Evolutionary conservation across 208 protist species (phyloP).

Genomic region (Trypanosoma platydactyli): DNA sequence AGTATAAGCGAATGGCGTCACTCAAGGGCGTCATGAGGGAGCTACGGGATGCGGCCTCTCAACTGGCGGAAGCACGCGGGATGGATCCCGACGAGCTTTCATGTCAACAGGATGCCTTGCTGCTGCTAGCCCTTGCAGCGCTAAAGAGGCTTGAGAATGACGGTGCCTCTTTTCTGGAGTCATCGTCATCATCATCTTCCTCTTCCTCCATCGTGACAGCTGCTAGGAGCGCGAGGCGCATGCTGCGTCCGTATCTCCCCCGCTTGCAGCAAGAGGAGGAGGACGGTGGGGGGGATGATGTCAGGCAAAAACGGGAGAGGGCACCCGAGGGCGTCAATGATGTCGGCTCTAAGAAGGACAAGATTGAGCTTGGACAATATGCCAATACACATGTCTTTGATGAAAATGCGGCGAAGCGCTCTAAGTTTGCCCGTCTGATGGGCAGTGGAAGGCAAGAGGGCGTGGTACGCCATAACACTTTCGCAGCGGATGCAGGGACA

Average conservation of each 20-base stretch:
- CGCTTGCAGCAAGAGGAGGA: slow-evolving; percentile 12
- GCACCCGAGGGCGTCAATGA: neutral
- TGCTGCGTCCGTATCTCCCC: slow-evolving; percentile 34
- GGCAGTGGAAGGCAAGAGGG: slow-evolving; percentile 57
- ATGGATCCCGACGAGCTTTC: slow-evolving; percentile 14
- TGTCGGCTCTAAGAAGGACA: slow-evolving; percentile 1
- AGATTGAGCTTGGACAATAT: slow-evolving; percentile 76
- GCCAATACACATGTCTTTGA: slow-evolving; percentile 50
- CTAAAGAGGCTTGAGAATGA: slow-evolving; percentile 46
- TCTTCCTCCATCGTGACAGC: slow-evolving; percentile 12
- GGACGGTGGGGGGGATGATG: slow-evolving; percentile 1
- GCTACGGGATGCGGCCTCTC: slow-evolving; percentile 5
- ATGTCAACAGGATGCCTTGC: slow-evolving; percentile 31
- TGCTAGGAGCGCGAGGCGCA: slow-evolving; percentile 47
- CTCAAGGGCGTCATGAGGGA: slow-evolving; percentile 15
- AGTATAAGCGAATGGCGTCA: slow-evolving; percentile 13
- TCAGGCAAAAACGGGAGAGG: slow-evolving; percentile 6
- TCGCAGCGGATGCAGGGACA: slow-evolving; percentile 41
- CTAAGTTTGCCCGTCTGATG: slow-evolving; percentile 84
- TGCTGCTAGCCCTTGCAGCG: slow-evolving; percentile 40
- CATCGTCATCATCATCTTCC: neutral
- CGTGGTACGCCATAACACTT: slow-evolving; percentile 32
- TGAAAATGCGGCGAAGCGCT: slow-evolving; percentile 48
- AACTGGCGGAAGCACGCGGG: slow-evolving; percentile 20
- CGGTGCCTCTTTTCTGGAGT: neutral